Evolutionary conservation across 345 rosid genomes (phyloP).

Genomic region (Murraya paniculata): DNA sequence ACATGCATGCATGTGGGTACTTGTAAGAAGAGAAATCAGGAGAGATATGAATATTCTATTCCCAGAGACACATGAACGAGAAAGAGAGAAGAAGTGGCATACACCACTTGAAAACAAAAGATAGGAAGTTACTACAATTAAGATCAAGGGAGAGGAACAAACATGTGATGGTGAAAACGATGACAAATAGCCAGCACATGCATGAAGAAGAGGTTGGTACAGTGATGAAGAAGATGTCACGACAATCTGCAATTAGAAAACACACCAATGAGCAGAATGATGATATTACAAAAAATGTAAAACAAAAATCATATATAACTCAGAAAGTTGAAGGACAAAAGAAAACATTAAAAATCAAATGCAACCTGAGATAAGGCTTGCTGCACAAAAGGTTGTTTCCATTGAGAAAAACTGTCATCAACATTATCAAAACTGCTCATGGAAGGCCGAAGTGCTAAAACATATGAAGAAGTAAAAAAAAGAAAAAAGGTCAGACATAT

Average conservation of each 20-base stretch:
- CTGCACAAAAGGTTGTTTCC: conserved; percentile 69
- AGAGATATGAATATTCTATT: background rate
- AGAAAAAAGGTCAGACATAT: conserved; percentile 12
- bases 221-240: conserved; percentile 54
- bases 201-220: conserved; percentile 63
- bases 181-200: conserved; percentile 73
- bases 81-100: background rate
- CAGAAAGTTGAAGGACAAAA: background rate
- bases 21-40: conserved; percentile 1
- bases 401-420: conserved; percentile 60
- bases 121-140: background rate
- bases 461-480: background rate
- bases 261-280: conserved; percentile 23
- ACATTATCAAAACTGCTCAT: conserved; percentile 47
- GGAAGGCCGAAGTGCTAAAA: conserved; percentile 68
- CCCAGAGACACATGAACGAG: too few relatives aligned
- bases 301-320: background rate
- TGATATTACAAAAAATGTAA: conserved; percentile 1
- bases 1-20: background rate
- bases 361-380: conserved; percentile 73
- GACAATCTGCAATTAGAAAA: conserved; percentile 60
- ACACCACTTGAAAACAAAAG: background rate
- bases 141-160: conserved; percentile 32
- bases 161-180: conserved; percentile 85
- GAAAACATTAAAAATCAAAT: background rate